Conservation (phyloP, 306 rosid species). For the Medicago lupulina region DNA sequence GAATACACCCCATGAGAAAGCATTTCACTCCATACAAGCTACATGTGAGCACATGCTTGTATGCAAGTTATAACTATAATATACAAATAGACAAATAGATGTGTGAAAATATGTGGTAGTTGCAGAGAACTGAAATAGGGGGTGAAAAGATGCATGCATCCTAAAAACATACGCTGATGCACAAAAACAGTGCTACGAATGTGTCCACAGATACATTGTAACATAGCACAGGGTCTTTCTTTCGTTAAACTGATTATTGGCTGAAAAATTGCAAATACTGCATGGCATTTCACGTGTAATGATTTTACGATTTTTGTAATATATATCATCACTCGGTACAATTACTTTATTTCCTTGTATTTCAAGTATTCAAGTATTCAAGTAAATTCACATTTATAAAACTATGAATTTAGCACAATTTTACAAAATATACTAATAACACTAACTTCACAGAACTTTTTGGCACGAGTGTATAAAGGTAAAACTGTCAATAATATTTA, state of each 20-base stretch:
- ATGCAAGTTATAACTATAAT: slow-evolving; percentile 6
- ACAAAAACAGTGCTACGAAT: neutral
- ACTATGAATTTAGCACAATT: slow-evolving; percentile 1
- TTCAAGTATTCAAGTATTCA: slow-evolving; percentile 23
- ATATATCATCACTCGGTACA: neutral
- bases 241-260: neutral
- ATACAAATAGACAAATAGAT: neutral
- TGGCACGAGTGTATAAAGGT: neutral
- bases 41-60: slow-evolving; percentile 2
- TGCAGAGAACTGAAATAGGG: neutral
- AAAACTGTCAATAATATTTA: neutral
- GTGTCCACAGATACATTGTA: neutral
- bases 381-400: neutral
- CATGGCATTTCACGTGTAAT: neutral
- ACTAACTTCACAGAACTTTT: neutral
- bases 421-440: slow-evolving; percentile 9
- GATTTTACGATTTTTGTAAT: neutral
- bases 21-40: neutral
- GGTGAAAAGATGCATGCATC: neutral
- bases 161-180: neutral
- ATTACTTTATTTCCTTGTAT: slow-evolving; percentile 18
- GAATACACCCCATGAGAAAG: slow-evolving; percentile 16
- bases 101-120: neutral
- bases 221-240: neutral
- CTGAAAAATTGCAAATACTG: neutral